Evolutionary conservation across 2,329 filamentous ascomycete genomes (phyloP).

Genomic region (Pestalotiopsis fici): DNA sequence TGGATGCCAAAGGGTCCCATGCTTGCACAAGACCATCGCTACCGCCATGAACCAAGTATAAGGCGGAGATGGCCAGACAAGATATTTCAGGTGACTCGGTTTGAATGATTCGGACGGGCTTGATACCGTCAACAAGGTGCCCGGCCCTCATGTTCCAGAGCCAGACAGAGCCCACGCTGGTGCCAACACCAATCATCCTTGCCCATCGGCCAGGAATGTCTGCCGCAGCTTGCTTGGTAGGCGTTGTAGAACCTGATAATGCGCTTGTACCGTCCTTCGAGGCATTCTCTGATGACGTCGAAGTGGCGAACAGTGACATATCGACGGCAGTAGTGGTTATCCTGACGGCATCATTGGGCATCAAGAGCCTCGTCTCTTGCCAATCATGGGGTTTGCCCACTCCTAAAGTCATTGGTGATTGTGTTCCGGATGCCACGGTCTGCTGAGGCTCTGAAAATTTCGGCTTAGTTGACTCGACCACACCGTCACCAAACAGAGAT

Average conservation of each 20-base stretch:
- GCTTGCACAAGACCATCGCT: constrained; percentile 94
- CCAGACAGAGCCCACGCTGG: constrained; percentile 72
- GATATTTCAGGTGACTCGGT: constrained; percentile 90
- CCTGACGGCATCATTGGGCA: constrained; percentile 61
- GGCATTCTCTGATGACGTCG: constrained; percentile 79
- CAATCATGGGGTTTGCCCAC: constrained; percentile 57
- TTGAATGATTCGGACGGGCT: constrained; percentile 78
- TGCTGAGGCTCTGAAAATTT: constrained; percentile 19
- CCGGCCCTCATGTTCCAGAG: constrained; percentile 83
- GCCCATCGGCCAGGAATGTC: constrained; percentile 85
- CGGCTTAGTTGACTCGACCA: constrained; percentile 16
- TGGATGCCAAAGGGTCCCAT: constrained; percentile 93
- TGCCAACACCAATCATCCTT: constrained; percentile 80
- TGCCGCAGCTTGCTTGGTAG: constrained; percentile 37
- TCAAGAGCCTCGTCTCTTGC: constrained; percentile 61
- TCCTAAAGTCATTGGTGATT: constrained; percentile 23
- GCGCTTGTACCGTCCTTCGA: constrained; percentile 56
- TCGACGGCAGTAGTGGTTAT: constrained; percentile 76
- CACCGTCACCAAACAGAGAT: constrained; percentile 32
- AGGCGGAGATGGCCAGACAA: constrained; percentile 76
- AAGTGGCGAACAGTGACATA: constrained; percentile 68
- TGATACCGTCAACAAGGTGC: constrained; percentile 58
- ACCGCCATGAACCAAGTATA: constrained; percentile 90
- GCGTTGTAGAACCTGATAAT: constrained; percentile 51
- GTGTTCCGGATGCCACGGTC: constrained; percentile 21